Evolutionary conservation across 148 eudicot species (phyloP), one percentile per base, ranked within the genome.

Genomic region (Vaccinium myrtillus): DNA sequence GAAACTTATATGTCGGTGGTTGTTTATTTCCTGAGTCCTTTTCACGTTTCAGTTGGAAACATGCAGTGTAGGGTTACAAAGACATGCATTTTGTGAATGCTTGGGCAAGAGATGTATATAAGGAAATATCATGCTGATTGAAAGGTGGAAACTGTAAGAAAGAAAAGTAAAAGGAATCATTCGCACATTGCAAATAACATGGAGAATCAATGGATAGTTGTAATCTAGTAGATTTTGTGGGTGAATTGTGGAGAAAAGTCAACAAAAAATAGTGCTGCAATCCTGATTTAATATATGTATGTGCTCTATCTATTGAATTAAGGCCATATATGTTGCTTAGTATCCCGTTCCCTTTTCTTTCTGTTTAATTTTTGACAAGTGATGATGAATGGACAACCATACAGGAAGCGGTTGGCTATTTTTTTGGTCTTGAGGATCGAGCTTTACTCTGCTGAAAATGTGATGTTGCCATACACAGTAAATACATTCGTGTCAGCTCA

Each of bases 401-500:
- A 87, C 98, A 97, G 99, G 98, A 97, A 56, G 75, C 91, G 70
- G 91, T 90, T 77, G 99, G 98, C 56, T 97, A 95, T 85, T 94
- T 97, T 94, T 97, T 97, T 84, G 95, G 99, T 86, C 84, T 97
- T 75, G 95, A 97, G 91, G 99, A 95, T 79, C 87, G 99, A 79
- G 99, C 99, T 84, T 86, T 97, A 79, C 91, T 95, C 5, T 97
- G 99, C 89, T 87, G 98, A 81, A 90, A 93, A 75, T 97, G 99
- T 85, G 98, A 95, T 85, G 87, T 97, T 76, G 89, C 99, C 69
- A 92, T 97, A 87, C 99, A 87, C 93, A 1, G 93, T 87, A 0
- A 97, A 95, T 86, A n/a, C 90, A 32, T 86, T 78, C 56, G 98
- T 97, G 79, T 89, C 95, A 21, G 88, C 87, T 48, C 99, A 97